These are phyloP conservation scores for Pneumocystis wakefieldiae DNA, from an alignment of 1,139 yeast genomes.

Conservation along the genomic window DNA sequence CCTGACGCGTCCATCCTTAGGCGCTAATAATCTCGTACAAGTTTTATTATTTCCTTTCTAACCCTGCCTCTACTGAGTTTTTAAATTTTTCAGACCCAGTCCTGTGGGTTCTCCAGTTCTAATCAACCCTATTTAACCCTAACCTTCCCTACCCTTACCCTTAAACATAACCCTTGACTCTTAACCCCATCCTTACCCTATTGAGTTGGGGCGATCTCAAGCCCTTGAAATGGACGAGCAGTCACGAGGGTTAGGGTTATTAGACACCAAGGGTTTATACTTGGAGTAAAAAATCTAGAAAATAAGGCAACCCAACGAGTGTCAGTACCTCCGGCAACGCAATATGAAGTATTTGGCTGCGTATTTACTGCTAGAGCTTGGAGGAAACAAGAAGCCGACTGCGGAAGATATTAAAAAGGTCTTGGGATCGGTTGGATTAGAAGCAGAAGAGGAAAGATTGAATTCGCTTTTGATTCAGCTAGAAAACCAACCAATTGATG, in stretches of 20 bases:
- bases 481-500: constrained; percentile 84
- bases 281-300: too few species aligned
- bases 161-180: too few species aligned
- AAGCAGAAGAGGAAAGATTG: constrained; percentile 84
- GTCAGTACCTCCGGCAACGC: too few species aligned
- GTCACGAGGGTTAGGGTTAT: too few species aligned
- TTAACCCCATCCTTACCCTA: too few species aligned
- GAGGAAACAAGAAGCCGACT: constrained; percentile 56
- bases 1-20: constrained; percentile 16
- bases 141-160: background rate
- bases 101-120: background rate
- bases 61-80: background rate
- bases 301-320: too few species aligned
- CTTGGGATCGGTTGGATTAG: constrained; percentile 87
- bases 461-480: constrained; percentile 73
- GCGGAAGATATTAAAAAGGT: constrained; percentile 81
- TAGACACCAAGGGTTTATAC: too few species aligned
- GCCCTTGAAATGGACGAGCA: too few species aligned
- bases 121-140: background rate
- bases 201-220: too few species aligned
- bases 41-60: background rate
- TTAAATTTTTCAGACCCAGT: too few species aligned
- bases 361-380: constrained; percentile 33
- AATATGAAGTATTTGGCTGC: constrained; percentile 36
- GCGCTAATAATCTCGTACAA: constrained; percentile 1